Base-by-base conservation (phyloP, 495 filamentous ascomycete genomes). In the Trichocladium antarcticum region DNA sequence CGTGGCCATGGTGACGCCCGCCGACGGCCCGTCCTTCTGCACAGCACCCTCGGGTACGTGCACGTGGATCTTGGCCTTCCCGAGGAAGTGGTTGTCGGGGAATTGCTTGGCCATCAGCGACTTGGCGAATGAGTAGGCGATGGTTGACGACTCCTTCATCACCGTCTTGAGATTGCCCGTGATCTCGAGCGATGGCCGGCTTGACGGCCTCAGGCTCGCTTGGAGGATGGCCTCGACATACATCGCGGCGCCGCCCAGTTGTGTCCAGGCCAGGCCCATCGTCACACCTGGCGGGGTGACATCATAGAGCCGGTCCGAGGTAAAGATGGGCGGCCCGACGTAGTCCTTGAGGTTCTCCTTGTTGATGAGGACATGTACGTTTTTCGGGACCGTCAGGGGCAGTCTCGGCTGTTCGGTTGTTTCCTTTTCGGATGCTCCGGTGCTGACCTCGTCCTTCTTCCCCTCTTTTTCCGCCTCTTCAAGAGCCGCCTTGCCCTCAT, bases 191-290 rank as follows among this genome's bases (percentile, higher is more conserved):
- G 84, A 80, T 2, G 92, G 83, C 11, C 80, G 78, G 24, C 85
- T 89, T 41, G 74, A 69, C 39, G 79, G 68, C 9, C 72, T 79
- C 51, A 97, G 76, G 7, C 83, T 75, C 47, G 78, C 83, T 59
- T 97, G 89, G 50, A 99, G 72, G 57, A 99, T 96, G 10, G 88
- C 93, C 69, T 99, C 93, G 50, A 97, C 85, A 64, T 99, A 99
- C 51, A 99, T 77, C 16, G 90, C 93, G 5, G 92, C 85, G 57
- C 93, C 93, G 58, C 93, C 93, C 80, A 99, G 85, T 60, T 82
- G 83, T n/a, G 93, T 97, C 90, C 89, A 96, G 41, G 93, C 93
- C 47, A 99, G 80, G 54, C 93, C 93, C 93, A 99, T 99, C 32
- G 88, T 88, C 31, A 99, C 93, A 64, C 93, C 93, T n/a, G 92